Percentiles rank a stretch among this genome's conserved stretches.
Conservation (phyloP, 2,329 filamentous ascomycete genomes). For the Colletotrichum sp. region DNA sequence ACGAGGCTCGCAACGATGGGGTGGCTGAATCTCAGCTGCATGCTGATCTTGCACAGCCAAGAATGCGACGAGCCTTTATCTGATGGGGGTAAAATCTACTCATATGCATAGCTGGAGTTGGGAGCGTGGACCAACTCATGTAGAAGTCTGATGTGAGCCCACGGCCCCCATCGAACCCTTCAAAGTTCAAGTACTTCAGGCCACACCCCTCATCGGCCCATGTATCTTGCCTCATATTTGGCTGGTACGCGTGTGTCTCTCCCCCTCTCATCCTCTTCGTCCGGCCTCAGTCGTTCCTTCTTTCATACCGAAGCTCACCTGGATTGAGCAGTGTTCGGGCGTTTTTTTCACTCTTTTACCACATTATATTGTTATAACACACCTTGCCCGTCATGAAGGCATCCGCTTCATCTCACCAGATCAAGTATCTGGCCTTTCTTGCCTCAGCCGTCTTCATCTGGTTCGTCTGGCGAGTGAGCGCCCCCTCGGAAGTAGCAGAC, state of each 20-base stretch:
- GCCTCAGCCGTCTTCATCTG: constrained; percentile 17
- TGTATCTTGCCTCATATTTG: not conserved
- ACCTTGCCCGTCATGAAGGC: not conserved
- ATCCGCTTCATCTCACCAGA: not conserved
- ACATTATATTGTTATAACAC: not conserved
- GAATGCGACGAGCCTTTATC: not conserved
- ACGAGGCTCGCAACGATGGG: not conserved
- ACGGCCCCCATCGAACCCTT: not conserved
- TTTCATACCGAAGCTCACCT: not conserved
- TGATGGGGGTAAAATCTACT: not conserved
- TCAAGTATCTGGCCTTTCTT: constrained; percentile 7
- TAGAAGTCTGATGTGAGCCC: not conserved
- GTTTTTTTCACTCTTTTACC: not conserved
- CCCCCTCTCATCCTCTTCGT: not conserved
- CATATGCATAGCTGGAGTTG: not conserved
- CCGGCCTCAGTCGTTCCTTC: not conserved
- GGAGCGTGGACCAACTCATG: not conserved
- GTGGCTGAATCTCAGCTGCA: not conserved
- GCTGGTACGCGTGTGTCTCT: not conserved
- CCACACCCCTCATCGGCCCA: not conserved
- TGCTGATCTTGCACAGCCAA: not conserved
- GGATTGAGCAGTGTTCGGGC: not conserved
- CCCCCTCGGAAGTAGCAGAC: not conserved
- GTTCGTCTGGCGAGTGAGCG: constrained; percentile 6
- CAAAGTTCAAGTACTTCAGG: not conserved